Conservation (phyloP, 164 flowering plant species). For the Kingdonia uniflora region DNA sequence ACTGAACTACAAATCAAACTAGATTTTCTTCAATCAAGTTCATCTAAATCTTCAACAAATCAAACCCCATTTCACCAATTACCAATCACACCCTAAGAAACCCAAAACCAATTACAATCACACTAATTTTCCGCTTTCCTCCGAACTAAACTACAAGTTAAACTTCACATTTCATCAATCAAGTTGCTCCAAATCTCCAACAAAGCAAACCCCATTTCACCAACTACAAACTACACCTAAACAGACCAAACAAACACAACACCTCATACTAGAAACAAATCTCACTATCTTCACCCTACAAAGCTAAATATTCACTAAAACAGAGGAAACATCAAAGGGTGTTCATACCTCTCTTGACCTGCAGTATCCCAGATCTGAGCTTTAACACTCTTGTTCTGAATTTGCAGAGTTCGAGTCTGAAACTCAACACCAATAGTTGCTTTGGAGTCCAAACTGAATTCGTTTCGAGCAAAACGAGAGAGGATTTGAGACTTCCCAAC, state of each 20-base stretch:
- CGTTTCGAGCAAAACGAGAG: constrained; percentile 38
- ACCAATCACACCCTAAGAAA: neutral
- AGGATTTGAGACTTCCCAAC: constrained; percentile 47
- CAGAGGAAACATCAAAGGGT: no score
- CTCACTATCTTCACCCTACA: no score
- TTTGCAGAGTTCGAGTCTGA: constrained; percentile 41
- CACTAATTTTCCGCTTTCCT: no score
- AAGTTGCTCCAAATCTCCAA: no score
- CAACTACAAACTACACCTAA: neutral
- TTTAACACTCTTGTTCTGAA: constrained; percentile 45
- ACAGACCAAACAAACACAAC: neutral
- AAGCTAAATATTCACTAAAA: no score
- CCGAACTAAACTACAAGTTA: no score
- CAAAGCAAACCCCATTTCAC: neutral
- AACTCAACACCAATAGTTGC: constrained; percentile 55
- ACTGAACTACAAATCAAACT: no score
- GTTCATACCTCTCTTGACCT: constrained; percentile 43
- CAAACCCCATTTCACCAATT: neutral
- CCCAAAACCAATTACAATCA: no score
- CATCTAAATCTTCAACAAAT: neutral
- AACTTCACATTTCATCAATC: no score
- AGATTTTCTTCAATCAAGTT: no score
- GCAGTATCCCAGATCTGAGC: constrained; percentile 78
- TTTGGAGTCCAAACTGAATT: constrained; percentile 40
- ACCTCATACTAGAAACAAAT: neutral